Evolutionary conservation across 768 basidiomycete genomes (phyloP).

Genomic region (Vararia minispora): DNA sequence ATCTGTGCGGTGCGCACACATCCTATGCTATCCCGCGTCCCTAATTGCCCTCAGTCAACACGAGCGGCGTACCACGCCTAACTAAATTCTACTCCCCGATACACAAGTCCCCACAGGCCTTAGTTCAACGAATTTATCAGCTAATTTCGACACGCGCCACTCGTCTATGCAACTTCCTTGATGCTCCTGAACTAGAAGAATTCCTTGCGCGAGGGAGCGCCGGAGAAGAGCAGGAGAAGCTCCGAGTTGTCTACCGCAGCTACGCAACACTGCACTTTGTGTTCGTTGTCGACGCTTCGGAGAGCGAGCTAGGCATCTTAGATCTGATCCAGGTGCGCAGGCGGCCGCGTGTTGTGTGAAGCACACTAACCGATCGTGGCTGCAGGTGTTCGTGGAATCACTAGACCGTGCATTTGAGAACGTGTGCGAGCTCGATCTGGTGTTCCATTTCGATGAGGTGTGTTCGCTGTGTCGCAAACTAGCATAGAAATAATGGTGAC

Average conservation of each 20-base stretch:
- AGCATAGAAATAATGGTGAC: slow-evolving; percentile 1
- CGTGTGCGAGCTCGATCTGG: slow-evolving; percentile 95
- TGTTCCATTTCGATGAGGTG: slow-evolving; percentile 98
- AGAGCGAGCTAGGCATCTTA: slow-evolving; percentile 92
- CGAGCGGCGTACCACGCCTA: slow-evolving; percentile 74
- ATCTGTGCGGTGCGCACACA: slow-evolving; percentile 8
- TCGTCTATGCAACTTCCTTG: slow-evolving; percentile 91
- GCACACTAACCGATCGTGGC: slow-evolving; percentile 1
- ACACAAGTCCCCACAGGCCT: slow-evolving; percentile 50
- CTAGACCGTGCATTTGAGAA: slow-evolving; percentile 95
- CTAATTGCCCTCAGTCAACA: slow-evolving; percentile 61
- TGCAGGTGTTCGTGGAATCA: slow-evolving; percentile 92
- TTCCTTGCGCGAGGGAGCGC: slow-evolving; percentile 59
- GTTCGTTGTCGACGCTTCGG: slow-evolving; percentile 91
- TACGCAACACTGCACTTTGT: slow-evolving; percentile 97
- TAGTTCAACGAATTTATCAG: slow-evolving; percentile 84
- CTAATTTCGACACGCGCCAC: slow-evolving; percentile 74
- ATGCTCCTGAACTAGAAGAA: slow-evolving; percentile 77
- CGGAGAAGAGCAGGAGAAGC: slow-evolving; percentile 40
- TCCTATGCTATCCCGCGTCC: neutral
- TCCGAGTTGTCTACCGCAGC: slow-evolving; percentile 87
- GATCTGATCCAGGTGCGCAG: slow-evolving; percentile 85
- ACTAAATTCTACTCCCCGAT: slow-evolving; percentile 86
- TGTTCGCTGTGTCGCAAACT: slow-evolving; percentile 9
- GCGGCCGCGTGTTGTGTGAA: neutral